A percentile compares a stretch with the other conserved stretches of the same genome.
Evolutionary conservation across 2,329 filamentous ascomycete species (phyloP).

Genomic region (Pseudogymnoascus sp.): DNA sequence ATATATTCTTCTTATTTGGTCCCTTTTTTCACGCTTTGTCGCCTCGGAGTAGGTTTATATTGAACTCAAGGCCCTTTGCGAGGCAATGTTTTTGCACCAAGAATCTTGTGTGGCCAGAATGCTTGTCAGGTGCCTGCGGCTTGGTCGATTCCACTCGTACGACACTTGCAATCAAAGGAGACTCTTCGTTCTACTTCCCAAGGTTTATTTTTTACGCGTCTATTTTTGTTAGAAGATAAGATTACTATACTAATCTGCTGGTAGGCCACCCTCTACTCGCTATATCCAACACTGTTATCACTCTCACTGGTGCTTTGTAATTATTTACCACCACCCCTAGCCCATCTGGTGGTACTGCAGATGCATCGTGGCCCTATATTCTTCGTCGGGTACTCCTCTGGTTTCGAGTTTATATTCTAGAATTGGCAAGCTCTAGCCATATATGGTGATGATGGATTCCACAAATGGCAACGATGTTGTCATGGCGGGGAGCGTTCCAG

Average conservation of each 20-base stretch:
- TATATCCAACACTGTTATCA: background rate
- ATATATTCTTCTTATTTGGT: background rate
- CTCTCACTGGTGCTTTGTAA: background rate
- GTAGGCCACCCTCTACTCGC: background rate
- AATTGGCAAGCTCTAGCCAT: background rate
- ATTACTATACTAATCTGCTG: background rate
- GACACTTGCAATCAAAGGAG: background rate
- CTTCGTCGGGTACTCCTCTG: background rate
- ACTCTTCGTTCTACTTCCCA: too few relatives aligned
- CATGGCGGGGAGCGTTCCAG: background rate
- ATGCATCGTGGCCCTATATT: too few relatives aligned
- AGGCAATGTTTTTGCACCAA: background rate
- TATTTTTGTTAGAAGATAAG: background rate
- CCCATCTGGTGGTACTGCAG: background rate
- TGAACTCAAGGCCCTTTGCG: background rate
- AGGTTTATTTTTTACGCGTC: background rate
- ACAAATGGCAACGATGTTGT: background rate
- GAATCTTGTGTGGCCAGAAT: background rate
- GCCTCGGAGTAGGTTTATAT: background rate
- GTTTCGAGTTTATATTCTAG: background rate
- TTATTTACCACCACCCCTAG: background rate
- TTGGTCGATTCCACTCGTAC: background rate
- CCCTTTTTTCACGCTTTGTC: background rate
- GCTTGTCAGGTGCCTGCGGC: background rate
- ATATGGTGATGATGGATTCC: slow-evolving; percentile 9